Percentiles rank a stretch among this genome's conserved stretches.
Evolutionary conservation across 2,329 filamentous ascomycete species (phyloP).

Genomic region (Ophiosphaerella narmari): DNA sequence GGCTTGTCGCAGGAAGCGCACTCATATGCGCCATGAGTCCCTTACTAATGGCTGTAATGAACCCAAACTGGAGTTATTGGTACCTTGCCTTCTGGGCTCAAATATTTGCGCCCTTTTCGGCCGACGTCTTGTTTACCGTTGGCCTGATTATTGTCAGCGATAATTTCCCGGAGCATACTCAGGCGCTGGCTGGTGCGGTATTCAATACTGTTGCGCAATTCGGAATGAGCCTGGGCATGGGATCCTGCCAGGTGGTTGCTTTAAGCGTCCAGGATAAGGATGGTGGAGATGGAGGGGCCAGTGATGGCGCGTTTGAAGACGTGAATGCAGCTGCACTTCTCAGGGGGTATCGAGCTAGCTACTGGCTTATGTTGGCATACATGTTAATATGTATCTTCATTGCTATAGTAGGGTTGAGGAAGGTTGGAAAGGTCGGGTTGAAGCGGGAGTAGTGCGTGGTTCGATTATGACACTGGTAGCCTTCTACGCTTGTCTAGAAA

Average conservation of each 20-base stretch:
- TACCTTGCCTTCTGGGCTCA: conserved; percentile 50
- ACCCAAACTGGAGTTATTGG: conserved; percentile 59
- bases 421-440: conserved; percentile 30
- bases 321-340: conserved; percentile 11
- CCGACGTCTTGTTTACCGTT: conserved; percentile 61
- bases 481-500: background rate
- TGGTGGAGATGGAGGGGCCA: conserved; percentile 6
- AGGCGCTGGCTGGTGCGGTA: conserved; percentile 64
- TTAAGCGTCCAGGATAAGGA: conserved; percentile 16
- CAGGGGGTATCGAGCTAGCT: conserved; percentile 30
- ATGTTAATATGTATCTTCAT: conserved; percentile 27
- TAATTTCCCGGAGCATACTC: conserved; percentile 60
- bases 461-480: background rate
- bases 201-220: conserved; percentile 65
- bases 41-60: conserved; percentile 60
- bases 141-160: conserved; percentile 60
- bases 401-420: conserved; percentile 29
- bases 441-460: conserved; percentile 26
- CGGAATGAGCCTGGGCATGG: conserved; percentile 49
- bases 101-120: conserved; percentile 49
- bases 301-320: conserved; percentile 6
- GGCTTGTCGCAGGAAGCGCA: conserved; percentile 49
- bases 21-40: conserved; percentile 53
- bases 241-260: conserved; percentile 34
- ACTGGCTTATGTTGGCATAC: conserved; percentile 34